Conservation (phyloP, 179 eudicot species). For the Beta corolliflora region DNA sequence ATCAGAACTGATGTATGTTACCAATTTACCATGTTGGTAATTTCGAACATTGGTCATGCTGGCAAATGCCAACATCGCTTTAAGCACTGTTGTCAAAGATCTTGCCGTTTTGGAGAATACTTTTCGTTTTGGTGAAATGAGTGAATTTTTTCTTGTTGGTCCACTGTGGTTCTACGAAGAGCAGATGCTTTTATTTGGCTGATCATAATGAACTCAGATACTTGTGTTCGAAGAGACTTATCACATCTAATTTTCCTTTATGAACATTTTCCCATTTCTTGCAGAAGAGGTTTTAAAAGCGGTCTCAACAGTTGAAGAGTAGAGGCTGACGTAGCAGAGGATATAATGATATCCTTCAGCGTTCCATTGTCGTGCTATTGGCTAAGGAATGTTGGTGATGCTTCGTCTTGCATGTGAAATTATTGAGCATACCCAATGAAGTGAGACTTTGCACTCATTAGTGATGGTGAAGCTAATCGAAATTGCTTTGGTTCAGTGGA, state of each 20-base stretch:
- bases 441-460: not conserved
- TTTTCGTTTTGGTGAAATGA: not conserved
- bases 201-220: not conserved
- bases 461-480: not conserved
- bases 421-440: not conserved
- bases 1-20: not conserved
- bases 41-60: not conserved
- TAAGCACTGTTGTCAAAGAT: not conserved
- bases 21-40: not conserved
- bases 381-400: not conserved
- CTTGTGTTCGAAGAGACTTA: not conserved
- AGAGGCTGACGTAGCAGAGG: not conserved
- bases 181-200: conserved; percentile 5
- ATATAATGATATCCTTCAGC: not conserved
- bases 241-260: not conserved
- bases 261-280: not conserved
- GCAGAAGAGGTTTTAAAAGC: conserved; percentile 24
- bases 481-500: not conserved
- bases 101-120: not conserved
- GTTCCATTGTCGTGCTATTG: not conserved
- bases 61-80: not conserved
- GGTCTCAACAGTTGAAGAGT: not conserved
- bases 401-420: not conserved
- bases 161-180: no score
- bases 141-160: not conserved